Conservation (phyloP, 1,139 yeast genomes). For the Suzukiozyma palmioleophila region DNA sequence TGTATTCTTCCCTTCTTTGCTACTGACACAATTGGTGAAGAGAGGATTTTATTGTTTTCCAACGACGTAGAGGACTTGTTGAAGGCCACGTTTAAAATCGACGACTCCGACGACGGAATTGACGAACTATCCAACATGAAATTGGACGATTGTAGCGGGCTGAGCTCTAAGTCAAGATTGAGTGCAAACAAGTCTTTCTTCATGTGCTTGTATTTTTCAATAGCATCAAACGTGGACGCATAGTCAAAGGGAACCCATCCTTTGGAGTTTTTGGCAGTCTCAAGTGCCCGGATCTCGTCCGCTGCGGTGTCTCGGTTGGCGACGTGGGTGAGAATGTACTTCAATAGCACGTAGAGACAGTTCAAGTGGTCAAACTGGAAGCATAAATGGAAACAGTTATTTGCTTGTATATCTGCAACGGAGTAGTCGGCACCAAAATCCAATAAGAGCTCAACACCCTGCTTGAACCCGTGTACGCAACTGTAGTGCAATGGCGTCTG, state of each 20-base stretch:
- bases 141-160: conserved; percentile 1
- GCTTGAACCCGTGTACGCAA: conserved; percentile 60
- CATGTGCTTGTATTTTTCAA: conserved; percentile 18
- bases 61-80: conserved; percentile 12
- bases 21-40: conserved; percentile 36
- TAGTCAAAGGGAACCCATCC: conserved; percentile 72
- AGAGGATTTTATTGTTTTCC: conserved; percentile 24
- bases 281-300: conserved; percentile 28
- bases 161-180: conserved; percentile 4
- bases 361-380: conserved; percentile 70
- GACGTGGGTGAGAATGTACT: conserved; percentile 19
- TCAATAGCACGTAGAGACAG: conserved; percentile 58
- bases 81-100: conserved; percentile 2
- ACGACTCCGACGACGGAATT: conserved; percentile 3
- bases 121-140: not conserved
- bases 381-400: conserved; percentile 77
- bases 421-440: conserved; percentile 80
- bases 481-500: conserved; percentile 77
- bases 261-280: conserved; percentile 41
- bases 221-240: conserved; percentile 47
- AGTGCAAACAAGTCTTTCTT: conserved; percentile 14
- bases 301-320: conserved; percentile 36
- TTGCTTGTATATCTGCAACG: conserved; percentile 57
- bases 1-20: conserved; percentile 22
- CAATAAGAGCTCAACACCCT: conserved; percentile 64